phyloP scores from a whole-genome alignment of 352 stramenopile species.

The Phytophthora syringae region DNA sequence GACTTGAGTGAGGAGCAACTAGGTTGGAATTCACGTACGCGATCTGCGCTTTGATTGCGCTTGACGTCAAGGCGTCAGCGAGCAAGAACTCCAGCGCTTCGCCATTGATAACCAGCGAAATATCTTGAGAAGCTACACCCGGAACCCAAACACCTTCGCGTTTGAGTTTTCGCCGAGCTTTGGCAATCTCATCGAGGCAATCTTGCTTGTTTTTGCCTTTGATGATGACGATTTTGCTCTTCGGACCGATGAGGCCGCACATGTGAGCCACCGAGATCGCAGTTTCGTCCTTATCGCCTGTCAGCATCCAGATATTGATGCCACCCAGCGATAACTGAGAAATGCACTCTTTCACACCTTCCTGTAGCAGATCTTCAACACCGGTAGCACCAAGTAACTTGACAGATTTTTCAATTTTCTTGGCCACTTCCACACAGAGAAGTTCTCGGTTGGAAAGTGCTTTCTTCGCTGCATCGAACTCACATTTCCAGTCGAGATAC shows the following conservation, averaged over 20 bases:
- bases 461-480: slow-evolving; percentile 76
- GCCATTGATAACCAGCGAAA: slow-evolving; percentile 86
- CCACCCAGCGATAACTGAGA: slow-evolving; percentile 94
- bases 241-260: slow-evolving; percentile 90
- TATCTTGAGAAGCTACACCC: slow-evolving; percentile 70
- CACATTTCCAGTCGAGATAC: slow-evolving; percentile 73
- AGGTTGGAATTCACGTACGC: slow-evolving; percentile 27
- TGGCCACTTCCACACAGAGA: slow-evolving; percentile 71
- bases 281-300: slow-evolving; percentile 99
- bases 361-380: slow-evolving; percentile 98
- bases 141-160: slow-evolving; percentile 81
- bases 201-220: slow-evolving; percentile 83
- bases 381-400: slow-evolving; percentile 95
- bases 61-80: slow-evolving; percentile 39
- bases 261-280: slow-evolving; percentile 99
- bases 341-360: slow-evolving; percentile 97
- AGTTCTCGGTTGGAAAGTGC: slow-evolving; percentile 69
- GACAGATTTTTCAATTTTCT: slow-evolving; percentile 81
- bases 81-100: slow-evolving; percentile 81
- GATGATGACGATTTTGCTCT: slow-evolving; percentile 85
- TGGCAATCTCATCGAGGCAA: slow-evolving; percentile 83
- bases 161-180: slow-evolving; percentile 76
- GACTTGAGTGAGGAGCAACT: slow-evolving; percentile 16
- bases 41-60: slow-evolving; percentile 20
- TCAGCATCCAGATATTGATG: slow-evolving; percentile 99